phyloP scores from a whole-genome alignment of 257 asterid species.

The Pogostemon cablin region DNA sequence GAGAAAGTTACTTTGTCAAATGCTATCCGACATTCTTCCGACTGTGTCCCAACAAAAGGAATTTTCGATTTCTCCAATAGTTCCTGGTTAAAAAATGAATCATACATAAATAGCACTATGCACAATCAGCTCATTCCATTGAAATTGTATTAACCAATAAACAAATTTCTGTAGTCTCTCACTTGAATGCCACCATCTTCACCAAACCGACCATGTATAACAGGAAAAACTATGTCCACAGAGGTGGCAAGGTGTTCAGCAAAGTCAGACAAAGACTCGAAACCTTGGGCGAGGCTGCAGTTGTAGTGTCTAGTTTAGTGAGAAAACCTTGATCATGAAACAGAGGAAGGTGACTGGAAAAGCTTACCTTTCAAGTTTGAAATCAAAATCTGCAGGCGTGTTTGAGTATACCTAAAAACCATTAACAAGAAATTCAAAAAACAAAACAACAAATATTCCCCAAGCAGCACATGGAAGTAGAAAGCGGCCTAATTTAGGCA shows the following conservation, averaged over 20 bases:
- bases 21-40: conserved; percentile 72
- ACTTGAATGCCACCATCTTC: conserved; percentile 98
- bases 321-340: background rate
- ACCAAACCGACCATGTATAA: conserved; percentile 91
- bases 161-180: conserved; percentile 31
- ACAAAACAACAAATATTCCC: conserved; percentile 6
- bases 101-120: conserved; percentile 17
- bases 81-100: conserved; percentile 50
- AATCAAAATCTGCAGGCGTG: conserved; percentile 91
- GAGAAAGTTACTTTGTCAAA: conserved; percentile 71
- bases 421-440: conserved; percentile 27
- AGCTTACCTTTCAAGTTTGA: conserved; percentile 77
- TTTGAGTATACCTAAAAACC: conserved; percentile 66
- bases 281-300: conserved; percentile 89
- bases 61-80: conserved; percentile 63
- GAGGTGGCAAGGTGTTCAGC: conserved; percentile 68
- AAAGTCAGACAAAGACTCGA: conserved; percentile 63
- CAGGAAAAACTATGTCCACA: conserved; percentile 88
- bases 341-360: background rate
- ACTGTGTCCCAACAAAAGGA: conserved; percentile 79
- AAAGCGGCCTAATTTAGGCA: background rate
- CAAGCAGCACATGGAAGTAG: background rate
- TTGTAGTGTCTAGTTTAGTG: conserved; percentile 14
- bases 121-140: background rate
- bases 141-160: conserved; percentile 13